Base-by-base conservation (phyloP, 2,329 filamentous ascomycete genomes). In the Aureobasidium sp. region DNA sequence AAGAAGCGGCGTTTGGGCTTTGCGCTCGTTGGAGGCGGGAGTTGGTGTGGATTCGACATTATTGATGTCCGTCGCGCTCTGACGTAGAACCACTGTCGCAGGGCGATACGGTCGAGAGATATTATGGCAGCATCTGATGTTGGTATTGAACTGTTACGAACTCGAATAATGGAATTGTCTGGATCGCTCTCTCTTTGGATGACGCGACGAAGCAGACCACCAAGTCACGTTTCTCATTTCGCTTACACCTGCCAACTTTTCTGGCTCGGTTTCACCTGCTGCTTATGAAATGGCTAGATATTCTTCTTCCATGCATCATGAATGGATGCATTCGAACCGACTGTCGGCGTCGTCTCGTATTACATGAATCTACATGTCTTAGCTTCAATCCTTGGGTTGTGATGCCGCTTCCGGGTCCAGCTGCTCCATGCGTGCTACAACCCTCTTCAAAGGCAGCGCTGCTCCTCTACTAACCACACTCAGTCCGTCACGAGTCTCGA, bases 1-100 rank as follows among this genome's bases (percentile, higher is more conserved):
- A 96, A 84, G 84, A 96, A 96, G 81, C 96, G 90, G 75, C 91
- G 89, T 76, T 96, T 87, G 65, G 96, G 85, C 83, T 96, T 91
- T 90, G 96, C 96, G 82, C 96, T 96, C 70, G 96, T 17, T 2
- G 42, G 52, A 12, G 42, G 37, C 42, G 45, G 55, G 9, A 39
- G 42, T 20, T 58, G 41, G 42, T 31, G 41, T 17, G 53, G 14
- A 11, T 47, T 48, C 14, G 55, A 27, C 55, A 58, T 58, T 29
- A 2, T 39, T 37, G 15, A 3, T 20, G 29, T 7, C 45, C 1
- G 15, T 9, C 5, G 15, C 3, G 29, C 29, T n/a, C 1, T 34
- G n/a, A 15, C 3, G 8, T 39, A n/a, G 1, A n/a, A 14, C 6
- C 11, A 7, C 5, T 14, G 51, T 55, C 53, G 41, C 53, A 22